A percentile compares a stretch with the other conserved stretches of the same genome.
phyloP scores from a whole-genome alignment of 108 stramenopile genomes.

The Schizochytrium sp. region DNA sequence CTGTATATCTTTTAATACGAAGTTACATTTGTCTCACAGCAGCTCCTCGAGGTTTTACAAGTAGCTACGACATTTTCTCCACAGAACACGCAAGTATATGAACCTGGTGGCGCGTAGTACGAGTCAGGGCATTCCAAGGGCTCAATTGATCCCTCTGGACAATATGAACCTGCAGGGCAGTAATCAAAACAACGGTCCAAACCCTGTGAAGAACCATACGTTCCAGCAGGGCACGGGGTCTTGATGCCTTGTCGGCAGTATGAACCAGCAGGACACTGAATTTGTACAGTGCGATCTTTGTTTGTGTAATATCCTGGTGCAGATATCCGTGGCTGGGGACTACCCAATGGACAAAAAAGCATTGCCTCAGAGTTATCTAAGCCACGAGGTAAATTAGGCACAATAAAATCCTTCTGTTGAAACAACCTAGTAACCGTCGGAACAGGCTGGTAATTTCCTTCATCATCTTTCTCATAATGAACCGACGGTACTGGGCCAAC shows the following conservation, averaged over 20 bases:
- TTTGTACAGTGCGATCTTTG: constrained; percentile 24
- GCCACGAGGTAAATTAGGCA: constrained; percentile 11
- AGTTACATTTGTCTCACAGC: background rate
- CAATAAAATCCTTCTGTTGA: constrained; percentile 17
- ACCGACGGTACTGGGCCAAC: constrained; percentile 27
- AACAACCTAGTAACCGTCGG: background rate
- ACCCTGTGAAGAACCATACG: constrained; percentile 60
- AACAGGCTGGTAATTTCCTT: constrained; percentile 10
- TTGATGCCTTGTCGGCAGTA: constrained; percentile 65
- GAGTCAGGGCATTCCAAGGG: constrained; percentile 66
- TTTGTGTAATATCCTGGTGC: constrained; percentile 43
- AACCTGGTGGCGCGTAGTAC: constrained; percentile 67
- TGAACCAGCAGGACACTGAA: constrained; percentile 65
- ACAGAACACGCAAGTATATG: constrained; percentile 63
- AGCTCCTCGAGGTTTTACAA: constrained; percentile 38
- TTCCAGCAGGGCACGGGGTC: constrained; percentile 64
- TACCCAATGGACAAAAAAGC: constrained; percentile 17
- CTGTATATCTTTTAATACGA: background rate
- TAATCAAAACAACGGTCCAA: constrained; percentile 63
- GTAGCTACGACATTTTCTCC: background rate
- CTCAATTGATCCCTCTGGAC: constrained; percentile 63
- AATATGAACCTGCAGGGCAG: constrained; percentile 67
- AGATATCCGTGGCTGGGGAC: background rate
- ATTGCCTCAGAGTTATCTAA: constrained; percentile 25
- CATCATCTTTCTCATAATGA: constrained; percentile 39